Percentiles rank a stretch among this genome's conserved stretches.
These are phyloP conservation scores for Pholiota adiposa DNA, from an alignment of 1,284 basidiomycete species.

Conservation along the genomic window DNA sequence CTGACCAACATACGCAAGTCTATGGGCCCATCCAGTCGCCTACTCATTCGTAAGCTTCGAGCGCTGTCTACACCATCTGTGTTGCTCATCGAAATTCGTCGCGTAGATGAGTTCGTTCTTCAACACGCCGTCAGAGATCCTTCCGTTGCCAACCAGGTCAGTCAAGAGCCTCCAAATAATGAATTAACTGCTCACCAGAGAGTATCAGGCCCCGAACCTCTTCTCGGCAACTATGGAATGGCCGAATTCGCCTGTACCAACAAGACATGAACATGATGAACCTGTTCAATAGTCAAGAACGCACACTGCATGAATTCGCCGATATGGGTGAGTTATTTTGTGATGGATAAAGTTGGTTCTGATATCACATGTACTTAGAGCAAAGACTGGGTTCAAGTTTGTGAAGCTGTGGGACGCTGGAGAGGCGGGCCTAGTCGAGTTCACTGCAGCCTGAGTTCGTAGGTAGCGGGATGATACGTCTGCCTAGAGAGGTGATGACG, in stretches of 20 bases:
- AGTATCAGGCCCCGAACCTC: slow-evolving; percentile 17
- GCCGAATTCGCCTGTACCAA: slow-evolving; percentile 13
- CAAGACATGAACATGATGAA: slow-evolving; percentile 22
- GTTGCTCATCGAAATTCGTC: no score
- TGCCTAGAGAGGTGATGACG: no score
- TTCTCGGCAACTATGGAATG: slow-evolving; percentile 21
- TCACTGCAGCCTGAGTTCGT: slow-evolving; percentile 5
- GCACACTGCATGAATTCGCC: slow-evolving; percentile 9
- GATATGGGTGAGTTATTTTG: not conserved
- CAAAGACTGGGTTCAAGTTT: slow-evolving; percentile 6
- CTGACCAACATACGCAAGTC: slow-evolving; percentile 27
- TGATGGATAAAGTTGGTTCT: not conserved
- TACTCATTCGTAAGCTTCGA: slow-evolving; percentile 30
- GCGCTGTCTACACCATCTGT: not conserved
- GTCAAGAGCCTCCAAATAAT: not conserved
- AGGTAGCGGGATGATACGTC: no score
- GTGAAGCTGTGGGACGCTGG: slow-evolving; percentile 15
- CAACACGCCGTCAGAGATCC: slow-evolving; percentile 14
- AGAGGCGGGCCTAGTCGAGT: slow-evolving; percentile 12
- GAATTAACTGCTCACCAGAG: not conserved
- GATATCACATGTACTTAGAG: not conserved
- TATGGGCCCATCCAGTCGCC: slow-evolving; percentile 28
- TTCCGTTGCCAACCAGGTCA: not conserved
- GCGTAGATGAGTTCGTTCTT: slow-evolving; percentile 16
- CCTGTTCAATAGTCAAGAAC: slow-evolving; percentile 14